Base-by-base conservation (phyloP, 2,329 filamentous ascomycete genomes). In the Colletotrichum musicola region DNA sequence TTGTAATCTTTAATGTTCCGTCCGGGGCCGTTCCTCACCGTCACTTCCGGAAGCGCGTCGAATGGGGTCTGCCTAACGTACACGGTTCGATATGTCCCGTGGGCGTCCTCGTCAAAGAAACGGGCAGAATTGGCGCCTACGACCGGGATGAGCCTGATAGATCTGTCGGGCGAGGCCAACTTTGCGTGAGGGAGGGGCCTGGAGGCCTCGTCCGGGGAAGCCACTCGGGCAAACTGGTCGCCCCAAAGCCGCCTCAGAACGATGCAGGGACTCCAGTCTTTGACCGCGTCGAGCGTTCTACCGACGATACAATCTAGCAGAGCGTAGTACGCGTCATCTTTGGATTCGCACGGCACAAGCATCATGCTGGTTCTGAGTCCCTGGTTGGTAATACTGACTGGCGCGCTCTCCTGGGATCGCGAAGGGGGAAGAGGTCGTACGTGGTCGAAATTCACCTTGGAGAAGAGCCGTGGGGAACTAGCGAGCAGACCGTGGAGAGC, bases 51-150 rank as follows among this genome's bases (percentile, higher is more conserved):
- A 0, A 65, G 25, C 14, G 56, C 62, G 38, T 65, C 20, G 22
- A 65, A 65, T 0, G 62, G 62, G 3, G 35, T 61, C 6, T 65
- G 56, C 16, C 20, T 61, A 4, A 65, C 56, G 16, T 65, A 65
- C 5, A 65, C 40, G 5, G 51, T 65, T 10, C 54, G 47, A 5
- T 54, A 51, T 4, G 47, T 40, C 2, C 62, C 62, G 2, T 46
- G 20, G 2, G 30, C 30, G 12, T 65, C 62, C 14, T 65, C 56
- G 12, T 53, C 38, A 6, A 30, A n/a, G 2, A 61, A 47, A 0
- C 54, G 35, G 13, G 56, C 27, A 1, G 61, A 53, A 0, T 61
- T 6, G 1, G 51, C 50, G 3, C 44, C 49, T 1, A 35, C 7
- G 12, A 35, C 7, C 30, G 30, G 30, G 6, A 35, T 10, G 7